Evolutionary conservation across 768 basidiomycete genomes (phyloP), one percentile per base, ranked within the genome.

Genomic region (Asterophora parasitica): DNA sequence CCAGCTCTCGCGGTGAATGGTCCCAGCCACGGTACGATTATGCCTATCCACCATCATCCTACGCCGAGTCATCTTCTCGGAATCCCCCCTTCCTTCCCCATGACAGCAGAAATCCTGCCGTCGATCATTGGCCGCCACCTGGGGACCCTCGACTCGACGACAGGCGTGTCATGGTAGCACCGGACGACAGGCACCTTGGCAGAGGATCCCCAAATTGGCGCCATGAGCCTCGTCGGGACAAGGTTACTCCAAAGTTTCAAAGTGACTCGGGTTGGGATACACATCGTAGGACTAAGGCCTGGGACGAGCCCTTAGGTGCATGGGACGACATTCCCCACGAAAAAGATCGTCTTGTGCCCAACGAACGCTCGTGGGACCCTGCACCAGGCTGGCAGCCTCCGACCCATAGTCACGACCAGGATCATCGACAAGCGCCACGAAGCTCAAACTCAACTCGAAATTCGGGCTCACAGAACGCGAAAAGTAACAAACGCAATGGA

Each of bases 311-410:
- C 26, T 34, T 59, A 38, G 55, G 62, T n/a, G 53, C 38, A 26
- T 61, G 61, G 61, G 60, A 60, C 32, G 56, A 57, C 27, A 31
- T 20, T 7, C 48, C 57, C n/a, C 52, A 52, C 37, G 65, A 66
- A 59, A 67, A 66, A 35, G 61, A 60, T 16, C 59, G 53, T 33
- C 36, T 46, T 16, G 48, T 56, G 11, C 32, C 60, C 15, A 76
- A 77, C 59, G 79, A 83, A 43, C 77, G 85, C 42, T 67, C 79
- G 48, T 88, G 85, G 85, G 83, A 85, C 54, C 85, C 85, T 48
- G 82, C 82, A 31, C 76, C 82, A 19, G 73, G 76, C 4, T 88
- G 85, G 85, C 76, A 82, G 50, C 61, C 76, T 42, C 72, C 73
- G 31, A 66, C 64, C 19, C 69, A 67, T 16, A 53, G 58, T 23